Evolutionary conservation across 371 early-diverging fungal genomes (phyloP).

Genomic region (Haplosporangium sp.): DNA sequence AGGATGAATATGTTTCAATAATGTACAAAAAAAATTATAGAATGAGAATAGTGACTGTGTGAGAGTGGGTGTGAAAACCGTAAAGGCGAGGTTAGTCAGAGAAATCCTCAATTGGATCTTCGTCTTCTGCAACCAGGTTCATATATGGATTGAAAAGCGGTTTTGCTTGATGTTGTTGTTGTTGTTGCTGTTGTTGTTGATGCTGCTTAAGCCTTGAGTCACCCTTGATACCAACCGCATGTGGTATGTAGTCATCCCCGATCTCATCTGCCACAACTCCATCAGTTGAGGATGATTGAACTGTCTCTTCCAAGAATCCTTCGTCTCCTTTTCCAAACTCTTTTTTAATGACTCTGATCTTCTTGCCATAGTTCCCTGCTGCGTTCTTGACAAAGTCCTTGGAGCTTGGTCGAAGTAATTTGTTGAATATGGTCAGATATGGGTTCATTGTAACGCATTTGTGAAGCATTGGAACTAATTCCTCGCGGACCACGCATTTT

Average conservation of each 20-base stretch:
- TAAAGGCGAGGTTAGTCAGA: conserved; percentile 23
- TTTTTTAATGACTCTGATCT: conserved; percentile 15
- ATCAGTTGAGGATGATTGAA: neutral
- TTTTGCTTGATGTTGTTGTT: neutral
- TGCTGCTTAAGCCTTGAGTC: neutral
- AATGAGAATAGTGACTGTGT: neutral
- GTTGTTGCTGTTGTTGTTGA: neutral
- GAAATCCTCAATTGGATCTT: conserved; percentile 48
- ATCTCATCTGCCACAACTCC: conserved; percentile 6
- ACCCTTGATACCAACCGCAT: neutral
- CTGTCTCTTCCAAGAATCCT: conserved; percentile 33
- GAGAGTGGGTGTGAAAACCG: neutral
- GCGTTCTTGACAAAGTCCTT: conserved; percentile 33
- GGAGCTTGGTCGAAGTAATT: conserved; percentile 31
- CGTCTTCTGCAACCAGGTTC: conserved; percentile 15
- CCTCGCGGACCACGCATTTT: conserved; percentile 42
- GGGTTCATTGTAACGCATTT: conserved; percentile 32
- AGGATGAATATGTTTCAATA: neutral
- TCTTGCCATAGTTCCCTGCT: conserved; percentile 32
- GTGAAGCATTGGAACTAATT: conserved; percentile 40
- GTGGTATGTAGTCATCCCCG: neutral
- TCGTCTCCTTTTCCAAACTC: conserved; percentile 55
- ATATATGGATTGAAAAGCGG: neutral
- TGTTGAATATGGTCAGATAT: conserved; percentile 26
- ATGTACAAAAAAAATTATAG: neutral